These are phyloP conservation scores for Xylaria telfairii DNA, from an alignment of 495 filamentous ascomycete genomes.

Conservation along the genomic window DNA sequence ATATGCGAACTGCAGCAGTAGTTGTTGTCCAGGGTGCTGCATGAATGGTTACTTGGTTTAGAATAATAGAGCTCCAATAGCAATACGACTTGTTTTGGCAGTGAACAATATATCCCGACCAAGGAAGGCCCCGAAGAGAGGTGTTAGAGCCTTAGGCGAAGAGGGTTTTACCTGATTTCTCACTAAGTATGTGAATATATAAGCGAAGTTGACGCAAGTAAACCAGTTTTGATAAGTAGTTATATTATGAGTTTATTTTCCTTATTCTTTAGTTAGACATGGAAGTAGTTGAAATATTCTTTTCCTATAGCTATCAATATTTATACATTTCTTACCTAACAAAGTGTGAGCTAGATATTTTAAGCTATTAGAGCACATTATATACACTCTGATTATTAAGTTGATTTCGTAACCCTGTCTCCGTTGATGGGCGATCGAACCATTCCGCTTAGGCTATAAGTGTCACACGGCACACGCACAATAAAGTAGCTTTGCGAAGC, in stretches of 20 bases:
- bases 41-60: neutral
- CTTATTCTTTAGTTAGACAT: neutral
- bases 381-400: too few relatives aligned
- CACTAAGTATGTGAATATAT: neutral
- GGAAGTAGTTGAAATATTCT: neutral
- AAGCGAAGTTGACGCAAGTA: neutral
- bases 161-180: neutral
- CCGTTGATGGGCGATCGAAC: too few relatives aligned
- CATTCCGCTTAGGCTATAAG: too few relatives aligned
- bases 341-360: neutral
- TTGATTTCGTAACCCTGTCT: neutral
- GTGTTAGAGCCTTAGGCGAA: neutral
- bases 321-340: neutral
- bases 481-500: too few relatives aligned
- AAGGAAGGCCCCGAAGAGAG: neutral
- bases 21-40: neutral
- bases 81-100: neutral
- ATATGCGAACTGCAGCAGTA: neutral
- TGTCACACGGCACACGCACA: too few relatives aligned
- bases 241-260: neutral
- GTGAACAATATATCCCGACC: neutral
- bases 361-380: too few relatives aligned
- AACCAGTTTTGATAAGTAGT: neutral
- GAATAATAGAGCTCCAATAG: neutral
- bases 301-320: neutral